These are phyloP conservation scores for Trapa bicornis DNA, from an alignment of 345 rosid genomes.

Conservation along the genomic window DNA sequence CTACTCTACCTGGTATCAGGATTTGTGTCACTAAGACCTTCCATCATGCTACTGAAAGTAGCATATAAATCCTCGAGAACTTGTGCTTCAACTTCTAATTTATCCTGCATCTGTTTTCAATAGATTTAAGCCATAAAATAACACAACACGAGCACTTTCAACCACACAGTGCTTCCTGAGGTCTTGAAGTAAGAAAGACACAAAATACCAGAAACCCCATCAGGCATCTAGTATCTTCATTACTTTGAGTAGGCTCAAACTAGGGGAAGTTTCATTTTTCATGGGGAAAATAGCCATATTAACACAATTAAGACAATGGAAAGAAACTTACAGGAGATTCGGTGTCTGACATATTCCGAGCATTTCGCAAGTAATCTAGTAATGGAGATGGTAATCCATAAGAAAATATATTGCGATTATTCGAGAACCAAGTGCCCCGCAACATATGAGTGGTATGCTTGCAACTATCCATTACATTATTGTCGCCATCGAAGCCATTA, in stretches of 20 bases:
- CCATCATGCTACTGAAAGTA: constrained; percentile 52
- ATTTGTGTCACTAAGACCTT: constrained; percentile 43
- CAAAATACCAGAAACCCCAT: neutral
- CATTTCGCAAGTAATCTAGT: constrained; percentile 47
- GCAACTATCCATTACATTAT: constrained; percentile 21
- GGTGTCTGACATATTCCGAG: constrained; percentile 16
- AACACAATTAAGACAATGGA: neutral
- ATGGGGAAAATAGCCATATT: neutral
- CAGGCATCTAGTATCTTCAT: neutral
- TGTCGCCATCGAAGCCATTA: constrained; percentile 23
- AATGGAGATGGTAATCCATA: constrained; percentile 78
- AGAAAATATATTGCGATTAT: constrained; percentile 46
- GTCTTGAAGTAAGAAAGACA: neutral
- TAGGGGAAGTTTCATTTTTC: neutral
- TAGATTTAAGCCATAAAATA: neutral
- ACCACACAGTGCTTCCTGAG: neutral
- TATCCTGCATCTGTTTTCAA: constrained; percentile 29
- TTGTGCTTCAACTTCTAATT: constrained; percentile 48
- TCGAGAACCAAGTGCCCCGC: constrained; percentile 85
- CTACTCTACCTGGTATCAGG: constrained; percentile 30
- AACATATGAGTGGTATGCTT: constrained; percentile 71
- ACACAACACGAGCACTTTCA: neutral
- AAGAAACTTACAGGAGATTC: constrained; percentile 28
- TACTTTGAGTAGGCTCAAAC: neutral
- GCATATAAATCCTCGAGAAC: constrained; percentile 46